These are phyloP conservation scores for Talaromyces sp. DNA, from an alignment of 2,329 filamentous ascomycete genomes.

Conservation along the genomic window DNA sequence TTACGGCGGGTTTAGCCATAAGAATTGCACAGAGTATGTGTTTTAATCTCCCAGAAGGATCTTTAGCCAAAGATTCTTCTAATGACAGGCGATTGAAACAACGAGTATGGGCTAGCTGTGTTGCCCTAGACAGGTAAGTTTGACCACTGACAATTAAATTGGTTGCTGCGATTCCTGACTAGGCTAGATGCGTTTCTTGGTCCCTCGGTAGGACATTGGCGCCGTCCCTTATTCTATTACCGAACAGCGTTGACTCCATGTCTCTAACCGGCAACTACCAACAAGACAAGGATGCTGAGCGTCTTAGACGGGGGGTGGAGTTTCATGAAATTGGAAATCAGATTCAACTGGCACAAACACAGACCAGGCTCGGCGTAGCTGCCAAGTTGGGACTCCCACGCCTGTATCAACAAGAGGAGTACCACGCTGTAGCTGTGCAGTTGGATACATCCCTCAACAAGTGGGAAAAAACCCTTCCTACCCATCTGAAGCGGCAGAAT, in stretches of 20 bases:
- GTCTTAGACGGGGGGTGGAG: conserved; percentile 5
- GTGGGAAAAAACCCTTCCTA: conserved; percentile 16
- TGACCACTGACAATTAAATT: background rate
- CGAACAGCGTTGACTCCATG: background rate
- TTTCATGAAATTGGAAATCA: conserved; percentile 18
- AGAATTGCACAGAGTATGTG: conserved; percentile 18
- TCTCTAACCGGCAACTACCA: background rate
- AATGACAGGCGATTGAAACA: conserved; percentile 9
- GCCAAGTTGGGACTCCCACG: conserved; percentile 10
- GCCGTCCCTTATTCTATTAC: conserved; percentile 10
- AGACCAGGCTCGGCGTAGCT: conserved; percentile 14
- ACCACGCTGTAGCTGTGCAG: conserved; percentile 14
- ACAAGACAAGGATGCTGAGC: background rate
- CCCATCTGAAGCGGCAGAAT: conserved; percentile 10
- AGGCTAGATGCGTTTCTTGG: conserved; percentile 18
- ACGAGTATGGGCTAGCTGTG: conserved; percentile 17
- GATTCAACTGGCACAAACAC: conserved; percentile 18
- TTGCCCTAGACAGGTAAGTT: conserved; percentile 16
- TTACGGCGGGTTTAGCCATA: conserved; percentile 17
- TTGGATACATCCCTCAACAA: conserved; percentile 16
- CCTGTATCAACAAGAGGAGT: conserved; percentile 17
- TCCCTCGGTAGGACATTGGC: conserved; percentile 16
- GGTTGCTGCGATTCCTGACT: background rate
- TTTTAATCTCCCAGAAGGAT: conserved; percentile 5
- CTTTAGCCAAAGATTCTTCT: background rate